Evolutionary conservation across 1,284 basidiomycete species (phyloP).

Genomic region (Trametes hirsuta): DNA sequence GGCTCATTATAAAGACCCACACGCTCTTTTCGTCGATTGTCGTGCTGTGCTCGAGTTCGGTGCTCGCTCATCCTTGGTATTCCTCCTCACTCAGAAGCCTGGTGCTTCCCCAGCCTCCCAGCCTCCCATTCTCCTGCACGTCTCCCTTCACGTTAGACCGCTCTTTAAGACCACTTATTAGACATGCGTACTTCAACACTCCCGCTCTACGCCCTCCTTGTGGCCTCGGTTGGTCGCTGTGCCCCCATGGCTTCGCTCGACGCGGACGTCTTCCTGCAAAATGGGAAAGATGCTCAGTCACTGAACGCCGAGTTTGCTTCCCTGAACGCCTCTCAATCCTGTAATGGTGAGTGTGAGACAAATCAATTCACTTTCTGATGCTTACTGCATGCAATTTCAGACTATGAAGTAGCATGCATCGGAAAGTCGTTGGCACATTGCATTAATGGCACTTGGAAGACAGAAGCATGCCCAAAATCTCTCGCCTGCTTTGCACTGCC

Average conservation of each 20-base stretch:
- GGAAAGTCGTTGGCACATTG: conserved; percentile 44
- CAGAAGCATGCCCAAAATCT: conserved; percentile 38
- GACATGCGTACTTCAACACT: conserved; percentile 19
- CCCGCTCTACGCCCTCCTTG: conserved; percentile 24
- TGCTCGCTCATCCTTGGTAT: conserved; percentile 14
- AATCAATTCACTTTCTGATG: not conserved
- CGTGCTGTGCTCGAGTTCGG: conserved; percentile 18
- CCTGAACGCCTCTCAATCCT: conserved; percentile 43
- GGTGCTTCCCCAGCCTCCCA: conserved; percentile 21
- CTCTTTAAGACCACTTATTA: not conserved
- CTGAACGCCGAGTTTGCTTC: conserved; percentile 49
- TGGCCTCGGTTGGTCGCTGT: conserved; percentile 26
- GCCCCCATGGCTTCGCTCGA: conserved; percentile 42
- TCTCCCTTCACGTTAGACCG: not conserved
- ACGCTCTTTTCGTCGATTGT: not conserved
- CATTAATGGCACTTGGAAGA: conserved; percentile 44
- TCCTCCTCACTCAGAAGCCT: conserved; percentile 13
- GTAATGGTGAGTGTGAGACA: conserved; percentile 41
- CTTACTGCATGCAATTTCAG: conserved; percentile 28
- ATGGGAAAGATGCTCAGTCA: conserved; percentile 51
- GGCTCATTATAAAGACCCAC: conserved; percentile 8
- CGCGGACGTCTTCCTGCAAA: conserved; percentile 43
- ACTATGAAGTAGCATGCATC: conserved; percentile 49
- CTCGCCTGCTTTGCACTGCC: conserved; percentile 55
- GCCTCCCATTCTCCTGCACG: conserved; percentile 6